Evolutionary conservation across 441 rosid genomes (phyloP), one percentile per base, ranked within the genome.

Genomic region (Pelargonium cotyledonis): DNA sequence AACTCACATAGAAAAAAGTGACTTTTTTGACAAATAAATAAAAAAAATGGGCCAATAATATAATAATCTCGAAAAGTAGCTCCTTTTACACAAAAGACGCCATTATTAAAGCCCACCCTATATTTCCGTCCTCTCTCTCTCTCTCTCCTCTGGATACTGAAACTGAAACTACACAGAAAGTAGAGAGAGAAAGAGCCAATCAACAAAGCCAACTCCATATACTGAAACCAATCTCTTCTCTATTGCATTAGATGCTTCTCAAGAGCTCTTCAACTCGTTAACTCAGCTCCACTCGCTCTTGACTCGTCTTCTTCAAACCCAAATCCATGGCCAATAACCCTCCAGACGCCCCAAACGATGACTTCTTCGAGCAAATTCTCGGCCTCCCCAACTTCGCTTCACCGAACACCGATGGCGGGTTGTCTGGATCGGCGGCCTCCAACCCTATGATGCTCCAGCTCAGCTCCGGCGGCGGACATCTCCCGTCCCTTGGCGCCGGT

Each of bases 301-400:
- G 60, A 57, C 73, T 66, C 65, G 57, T 53, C 38, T 35, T 3
- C 38, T 12, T 60, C 65, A 16, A 57, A 31, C 67, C 75, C 41
- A 53, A 53, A 68, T 71, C 70, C 70, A 85, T 86, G 91, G 85
- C 89, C 35, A 84, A 79, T 73, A 88, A 88, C 67, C 81, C 82
- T 47, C 78, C 83, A 46, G 96, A 87, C 9, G 71, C 85, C 29
- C 79, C 94, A 5, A 40, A 83, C 21, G 99, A 94, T 72, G 97
- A 95, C 80, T 95, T 95, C 85, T 80, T 95, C 64, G 96, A 90
- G 73, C 96, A 90, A 80, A 85, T 95, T 67, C 91, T 94, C 41
- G 85, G 92, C 51, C 79, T 91, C 57, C 91, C 84, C 7, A 85
- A 78, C 84, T 94, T 87, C 72, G 81, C 80, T 55, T 77, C 94